Percentiles rank a stretch among this genome's conserved stretches.
These are phyloP conservation scores for Stenogyne calaminthoides DNA, from an alignment of 305 asterid genomes.

Conservation along the genomic window DNA sequence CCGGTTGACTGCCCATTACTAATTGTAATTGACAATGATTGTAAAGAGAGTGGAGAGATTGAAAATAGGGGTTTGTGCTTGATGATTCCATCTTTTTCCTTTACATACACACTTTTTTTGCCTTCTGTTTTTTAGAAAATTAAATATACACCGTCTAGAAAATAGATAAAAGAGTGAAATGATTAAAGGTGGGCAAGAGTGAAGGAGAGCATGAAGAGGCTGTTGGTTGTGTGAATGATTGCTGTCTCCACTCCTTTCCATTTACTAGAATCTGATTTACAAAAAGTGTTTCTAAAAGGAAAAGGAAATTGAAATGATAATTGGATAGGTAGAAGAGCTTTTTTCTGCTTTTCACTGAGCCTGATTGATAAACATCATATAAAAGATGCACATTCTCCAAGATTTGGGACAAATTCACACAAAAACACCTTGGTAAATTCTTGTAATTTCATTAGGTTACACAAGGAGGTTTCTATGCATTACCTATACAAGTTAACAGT, in stretches of 20 bases:
- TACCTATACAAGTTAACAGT: background rate
- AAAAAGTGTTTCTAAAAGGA: conserved; percentile 11
- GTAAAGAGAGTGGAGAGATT: conserved; percentile 14
- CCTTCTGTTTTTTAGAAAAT: background rate
- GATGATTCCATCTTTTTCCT: conserved; percentile 13
- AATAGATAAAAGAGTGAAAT: conserved; percentile 34
- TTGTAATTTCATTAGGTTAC: background rate
- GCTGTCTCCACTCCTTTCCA: conserved; percentile 53
- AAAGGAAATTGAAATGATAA: conserved; percentile 18
- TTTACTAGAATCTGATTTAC: conserved; percentile 5
- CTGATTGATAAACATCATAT: conserved; percentile 34
- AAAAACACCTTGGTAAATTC: background rate
- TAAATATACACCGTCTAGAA: background rate
- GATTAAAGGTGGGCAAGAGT: conserved; percentile 53
- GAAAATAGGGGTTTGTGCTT: conserved; percentile 19
- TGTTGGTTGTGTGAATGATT: conserved; percentile 56
- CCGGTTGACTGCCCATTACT: background rate
- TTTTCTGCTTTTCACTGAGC: conserved; percentile 32
- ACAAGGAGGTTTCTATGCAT: too few relatives aligned
- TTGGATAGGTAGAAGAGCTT: conserved; percentile 2
- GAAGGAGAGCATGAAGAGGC: conserved; percentile 29
- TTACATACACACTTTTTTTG: background rate
- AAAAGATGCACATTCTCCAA: conserved; percentile 28
- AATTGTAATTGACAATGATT: conserved; percentile 22
- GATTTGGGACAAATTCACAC: background rate